Evolutionary conservation across 108 stramenopile species (phyloP).

Genomic region (Cyclotella kingstonii): DNA sequence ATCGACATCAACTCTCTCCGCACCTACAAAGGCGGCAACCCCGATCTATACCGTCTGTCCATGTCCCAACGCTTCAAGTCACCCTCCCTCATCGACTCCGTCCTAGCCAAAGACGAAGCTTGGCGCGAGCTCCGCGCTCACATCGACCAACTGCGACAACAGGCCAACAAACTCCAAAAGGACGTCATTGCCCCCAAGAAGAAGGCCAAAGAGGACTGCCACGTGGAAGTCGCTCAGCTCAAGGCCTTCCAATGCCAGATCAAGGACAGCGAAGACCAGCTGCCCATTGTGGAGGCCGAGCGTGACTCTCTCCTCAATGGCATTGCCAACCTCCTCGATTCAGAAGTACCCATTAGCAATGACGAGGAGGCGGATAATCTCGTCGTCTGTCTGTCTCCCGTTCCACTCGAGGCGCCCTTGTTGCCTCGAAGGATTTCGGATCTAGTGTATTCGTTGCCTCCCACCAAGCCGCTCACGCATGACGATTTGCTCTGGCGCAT

Average conservation of each 20-base stretch:
- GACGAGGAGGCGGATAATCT: conserved; percentile 96
- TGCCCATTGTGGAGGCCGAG: conserved; percentile 59
- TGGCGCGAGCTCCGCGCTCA: conserved; percentile 84
- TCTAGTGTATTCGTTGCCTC: conserved; percentile 73
- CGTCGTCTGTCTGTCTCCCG: conserved; percentile 74
- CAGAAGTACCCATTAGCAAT: conserved; percentile 89
- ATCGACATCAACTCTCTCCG: conserved; percentile 96
- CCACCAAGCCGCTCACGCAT: conserved; percentile 87
- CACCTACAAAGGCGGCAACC: conserved; percentile 92
- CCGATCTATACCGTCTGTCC: conserved; percentile 82
- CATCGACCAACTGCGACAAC: conserved; percentile 73
- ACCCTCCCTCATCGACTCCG: conserved; percentile 87
- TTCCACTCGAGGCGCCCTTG: conserved; percentile 68
- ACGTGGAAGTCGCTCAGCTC: conserved; percentile 83
- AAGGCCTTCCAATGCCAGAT: conserved; percentile 81
- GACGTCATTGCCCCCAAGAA: conserved; percentile 92
- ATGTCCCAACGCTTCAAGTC: conserved; percentile 82
- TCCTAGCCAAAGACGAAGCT: conserved; percentile 86
- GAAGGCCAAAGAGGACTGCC: conserved; percentile 89
- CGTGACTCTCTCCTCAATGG: conserved; percentile 74
- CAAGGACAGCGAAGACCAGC: conserved; percentile 60
- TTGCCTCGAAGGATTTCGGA: conserved; percentile 60
- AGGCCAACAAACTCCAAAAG: conserved; percentile 87
- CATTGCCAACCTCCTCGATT: conserved; percentile 97
- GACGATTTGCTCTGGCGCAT: conserved; percentile 97